A percentile compares a stretch with the other conserved stretches of the same genome.
These are phyloP conservation scores for Salix viminalis DNA, from an alignment of 345 rosid genomes.

Conservation along the genomic window DNA sequence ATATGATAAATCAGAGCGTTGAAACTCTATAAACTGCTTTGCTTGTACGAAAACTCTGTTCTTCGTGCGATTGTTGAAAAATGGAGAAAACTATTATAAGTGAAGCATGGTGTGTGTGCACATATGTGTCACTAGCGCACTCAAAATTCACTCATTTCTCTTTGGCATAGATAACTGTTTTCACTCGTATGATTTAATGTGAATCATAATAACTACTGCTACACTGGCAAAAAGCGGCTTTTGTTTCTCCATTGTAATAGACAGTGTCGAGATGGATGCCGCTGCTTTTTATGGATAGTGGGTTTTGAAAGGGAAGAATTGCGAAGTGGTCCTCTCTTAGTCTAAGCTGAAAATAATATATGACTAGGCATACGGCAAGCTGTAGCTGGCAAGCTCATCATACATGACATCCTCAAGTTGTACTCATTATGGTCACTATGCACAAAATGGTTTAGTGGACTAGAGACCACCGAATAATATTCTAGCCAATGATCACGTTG, in stretches of 20 bases:
- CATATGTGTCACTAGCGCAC: constrained; percentile 17
- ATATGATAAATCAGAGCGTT: too few relatives aligned
- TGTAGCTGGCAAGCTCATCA: too few relatives aligned
- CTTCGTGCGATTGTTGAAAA: not conserved
- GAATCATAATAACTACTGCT: constrained; percentile 24
- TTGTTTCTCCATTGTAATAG: not conserved
- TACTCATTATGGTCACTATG: too few relatives aligned
- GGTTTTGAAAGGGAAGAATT: not conserved
- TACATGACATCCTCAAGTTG: too few relatives aligned
- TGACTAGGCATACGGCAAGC: too few relatives aligned
- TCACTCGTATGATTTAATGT: not conserved
- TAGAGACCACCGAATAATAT: too few relatives aligned
- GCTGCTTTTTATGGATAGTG: not conserved
- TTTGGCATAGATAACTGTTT: not conserved
- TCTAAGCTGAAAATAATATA: not conserved
- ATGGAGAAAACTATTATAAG: constrained; percentile 15
- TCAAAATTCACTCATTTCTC: constrained; percentile 22
- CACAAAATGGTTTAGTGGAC: too few relatives aligned
- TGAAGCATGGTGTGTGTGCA: constrained; percentile 17
- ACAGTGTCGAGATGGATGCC: not conserved
- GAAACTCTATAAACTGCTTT: constrained; percentile 12
- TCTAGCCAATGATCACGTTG: too few relatives aligned
- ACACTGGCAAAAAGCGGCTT: constrained; percentile 10
- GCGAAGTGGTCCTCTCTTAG: not conserved
- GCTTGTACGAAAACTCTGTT: constrained; percentile 14